Conservation (phyloP, 768 basidiomycete genomes). For the Tylopilus vinaceipallidus region DNA sequence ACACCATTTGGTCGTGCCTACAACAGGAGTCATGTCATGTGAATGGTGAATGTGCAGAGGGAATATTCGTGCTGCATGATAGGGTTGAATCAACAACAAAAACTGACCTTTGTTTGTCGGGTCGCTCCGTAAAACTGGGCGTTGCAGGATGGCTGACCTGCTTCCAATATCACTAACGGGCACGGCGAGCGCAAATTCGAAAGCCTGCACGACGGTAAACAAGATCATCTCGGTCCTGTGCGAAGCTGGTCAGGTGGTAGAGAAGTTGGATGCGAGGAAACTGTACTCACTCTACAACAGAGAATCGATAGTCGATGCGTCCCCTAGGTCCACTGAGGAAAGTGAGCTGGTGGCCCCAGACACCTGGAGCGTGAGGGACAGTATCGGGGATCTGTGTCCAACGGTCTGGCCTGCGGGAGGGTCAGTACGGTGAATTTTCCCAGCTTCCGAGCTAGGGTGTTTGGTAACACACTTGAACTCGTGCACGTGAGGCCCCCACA, state of each 20-base stretch:
- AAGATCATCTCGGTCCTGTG: not conserved
- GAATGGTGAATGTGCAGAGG: too few species aligned
- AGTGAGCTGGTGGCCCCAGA: conserved; percentile 57
- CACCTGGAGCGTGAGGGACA: conserved; percentile 49
- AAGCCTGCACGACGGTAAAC: conserved; percentile 41
- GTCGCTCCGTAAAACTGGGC: conserved; percentile 43
- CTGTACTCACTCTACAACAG: conserved; percentile 50
- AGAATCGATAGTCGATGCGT: conserved; percentile 67
- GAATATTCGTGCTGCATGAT: not conserved
- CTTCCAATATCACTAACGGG: conserved; percentile 39
- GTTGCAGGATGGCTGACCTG: conserved; percentile 35
- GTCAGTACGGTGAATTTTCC: not conserved
- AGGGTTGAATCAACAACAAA: conserved; percentile 34
- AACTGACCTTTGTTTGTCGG: conserved; percentile 40
- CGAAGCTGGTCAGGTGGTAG: not conserved
- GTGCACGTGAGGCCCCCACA: conserved; percentile 63
- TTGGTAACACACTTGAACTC: conserved; percentile 48
- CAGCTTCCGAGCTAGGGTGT: not conserved
- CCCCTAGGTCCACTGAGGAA: conserved; percentile 65
- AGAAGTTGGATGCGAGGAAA: not conserved
- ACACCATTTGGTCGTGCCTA: not conserved
- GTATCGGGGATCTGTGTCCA: conserved; percentile 55
- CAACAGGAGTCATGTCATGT: not conserved
- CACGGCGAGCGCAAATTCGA: conserved; percentile 53
- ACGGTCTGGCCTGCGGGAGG: conserved; percentile 32